Percentiles rank a stretch among this genome's conserved stretches.
These are phyloP conservation scores for Aspergillus jensenii DNA, from an alignment of 2,329 filamentous ascomycete genomes.

Conservation along the genomic window DNA sequence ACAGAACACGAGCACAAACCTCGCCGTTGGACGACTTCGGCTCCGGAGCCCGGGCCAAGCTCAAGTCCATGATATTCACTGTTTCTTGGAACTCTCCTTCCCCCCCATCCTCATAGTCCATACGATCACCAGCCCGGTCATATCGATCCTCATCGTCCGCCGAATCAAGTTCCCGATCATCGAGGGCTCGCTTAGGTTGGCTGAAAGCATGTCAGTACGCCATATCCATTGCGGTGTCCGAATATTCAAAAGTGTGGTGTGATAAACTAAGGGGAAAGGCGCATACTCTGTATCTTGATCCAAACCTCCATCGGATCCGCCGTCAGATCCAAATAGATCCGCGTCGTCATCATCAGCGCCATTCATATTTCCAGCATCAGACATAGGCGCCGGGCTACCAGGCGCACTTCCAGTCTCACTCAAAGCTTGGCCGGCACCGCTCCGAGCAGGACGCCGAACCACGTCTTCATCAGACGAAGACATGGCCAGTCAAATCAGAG, in stretches of 20 bases:
- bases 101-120: slow-evolving; percentile 44
- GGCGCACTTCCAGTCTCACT: slow-evolving; percentile 24
- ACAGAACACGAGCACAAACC: slow-evolving; percentile 26
- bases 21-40: slow-evolving; percentile 51
- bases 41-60: slow-evolving; percentile 56
- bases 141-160: slow-evolving; percentile 60
- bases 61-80: slow-evolving; percentile 55
- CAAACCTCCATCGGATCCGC: slow-evolving; percentile 42
- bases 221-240: background rate
- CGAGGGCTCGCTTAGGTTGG: slow-evolving; percentile 48
- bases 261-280: background rate
- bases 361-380: slow-evolving; percentile 33
- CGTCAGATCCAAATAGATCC: slow-evolving; percentile 49
- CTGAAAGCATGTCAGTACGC: slow-evolving; percentile 24
- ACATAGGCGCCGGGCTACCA: slow-evolving; percentile 24
- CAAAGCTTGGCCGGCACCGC: slow-evolving; percentile 21
- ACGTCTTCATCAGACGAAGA: slow-evolving; percentile 41
- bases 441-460: slow-evolving; percentile 36
- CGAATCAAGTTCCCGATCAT: slow-evolving; percentile 64
- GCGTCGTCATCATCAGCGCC: slow-evolving; percentile 39
- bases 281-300: slow-evolving; percentile 35
- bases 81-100: slow-evolving; percentile 47
- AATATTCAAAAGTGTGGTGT: background rate
- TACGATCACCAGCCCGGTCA: slow-evolving; percentile 51
- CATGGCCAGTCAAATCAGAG: slow-evolving; percentile 22